Evolutionary conservation across 148 eudicot species (phyloP), one percentile per base, ranked within the genome.

Genomic region (Polygonum maritimum): DNA sequence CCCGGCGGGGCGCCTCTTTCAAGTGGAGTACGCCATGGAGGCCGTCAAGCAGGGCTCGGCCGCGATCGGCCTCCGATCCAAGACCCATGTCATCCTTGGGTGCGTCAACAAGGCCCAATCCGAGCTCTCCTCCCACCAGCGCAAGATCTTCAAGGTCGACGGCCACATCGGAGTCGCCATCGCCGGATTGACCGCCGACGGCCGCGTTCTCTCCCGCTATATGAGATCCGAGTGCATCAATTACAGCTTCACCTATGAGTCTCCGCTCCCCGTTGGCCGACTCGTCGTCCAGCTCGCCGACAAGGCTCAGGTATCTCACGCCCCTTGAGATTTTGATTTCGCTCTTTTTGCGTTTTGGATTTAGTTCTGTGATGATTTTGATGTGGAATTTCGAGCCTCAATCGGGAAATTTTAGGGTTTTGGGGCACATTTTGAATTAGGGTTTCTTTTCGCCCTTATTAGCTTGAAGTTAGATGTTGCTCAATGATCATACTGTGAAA

Each of bases 21-120:
- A 95, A 74, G 98, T 95, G 1, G 99, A 95, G 60, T 95, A 92
- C 89, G 98, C 98, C n/a, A 95, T 95, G 99, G 99, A 95, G 77
- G 98, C 99, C 1, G 99, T 95, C 73, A 92, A 95, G 80, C 99
- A 95, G 77, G 99, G 99, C 6, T 60, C 67, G 36, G 67, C 67
- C 15, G 67, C 67, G 67, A 60, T 60, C 67, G 67, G 67, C 5
- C 67, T 95, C 75, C 87, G 99, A 87, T 95, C 98, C 49, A 95
- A 92, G 80, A 79, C 88, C 22, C 98, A 95, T 77, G 94, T 89
- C 19, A 89, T 95, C 3, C 75, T 95, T 3, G 99, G 87, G 0
- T 85, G 83, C 49, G 97, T 95, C 12, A 95, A 95, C 86, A 92
- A 95, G 84, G 87, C 99, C 9, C 92, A 89, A 19, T 89, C 94